Conservation (phyloP, 257 asterid species). For the Linderniella brevidens region DNA sequence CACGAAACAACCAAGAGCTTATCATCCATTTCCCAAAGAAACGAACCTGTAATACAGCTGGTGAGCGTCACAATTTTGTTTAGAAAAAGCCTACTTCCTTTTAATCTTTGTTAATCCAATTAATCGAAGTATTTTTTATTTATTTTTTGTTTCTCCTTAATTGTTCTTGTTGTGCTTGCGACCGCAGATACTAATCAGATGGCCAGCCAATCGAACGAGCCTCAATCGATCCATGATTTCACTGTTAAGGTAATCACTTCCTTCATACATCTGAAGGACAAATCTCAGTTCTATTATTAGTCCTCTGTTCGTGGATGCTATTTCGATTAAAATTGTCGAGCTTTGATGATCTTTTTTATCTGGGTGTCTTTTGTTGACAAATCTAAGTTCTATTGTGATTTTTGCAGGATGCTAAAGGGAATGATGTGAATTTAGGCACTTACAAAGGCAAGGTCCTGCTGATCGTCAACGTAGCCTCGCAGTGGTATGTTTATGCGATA, state of each 20-base stretch:
- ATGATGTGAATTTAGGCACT: conserved; percentile 53
- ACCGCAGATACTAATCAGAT: conserved; percentile 18
- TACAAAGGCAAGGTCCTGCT: conserved; percentile 67
- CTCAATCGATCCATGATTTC: conserved; percentile 70
- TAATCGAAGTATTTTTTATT: neutral
- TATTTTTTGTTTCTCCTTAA: neutral
- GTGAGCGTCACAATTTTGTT: neutral
- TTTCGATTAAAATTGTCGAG: neutral
- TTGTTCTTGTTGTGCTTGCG: neutral
- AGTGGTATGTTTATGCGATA: conserved; percentile 53
- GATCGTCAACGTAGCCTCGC: conserved; percentile 76
- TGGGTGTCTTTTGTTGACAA: no score
- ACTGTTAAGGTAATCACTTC: conserved; percentile 54
- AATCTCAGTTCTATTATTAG: neutral
- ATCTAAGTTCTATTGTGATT: neutral
- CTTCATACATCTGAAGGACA: neutral
- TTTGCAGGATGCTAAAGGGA: conserved; percentile 56
- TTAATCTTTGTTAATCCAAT: no score
- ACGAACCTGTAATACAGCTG: no score
- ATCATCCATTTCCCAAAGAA: no score
- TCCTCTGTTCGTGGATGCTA: neutral
- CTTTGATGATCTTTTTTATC: no score
- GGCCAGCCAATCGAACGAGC: conserved; percentile 48
- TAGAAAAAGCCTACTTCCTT: neutral
- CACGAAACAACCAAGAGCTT: neutral